Evolutionary conservation across 2,329 filamentous ascomycete genomes (phyloP), one percentile per base, ranked within the genome.

Genomic region (Nemania sp.): DNA sequence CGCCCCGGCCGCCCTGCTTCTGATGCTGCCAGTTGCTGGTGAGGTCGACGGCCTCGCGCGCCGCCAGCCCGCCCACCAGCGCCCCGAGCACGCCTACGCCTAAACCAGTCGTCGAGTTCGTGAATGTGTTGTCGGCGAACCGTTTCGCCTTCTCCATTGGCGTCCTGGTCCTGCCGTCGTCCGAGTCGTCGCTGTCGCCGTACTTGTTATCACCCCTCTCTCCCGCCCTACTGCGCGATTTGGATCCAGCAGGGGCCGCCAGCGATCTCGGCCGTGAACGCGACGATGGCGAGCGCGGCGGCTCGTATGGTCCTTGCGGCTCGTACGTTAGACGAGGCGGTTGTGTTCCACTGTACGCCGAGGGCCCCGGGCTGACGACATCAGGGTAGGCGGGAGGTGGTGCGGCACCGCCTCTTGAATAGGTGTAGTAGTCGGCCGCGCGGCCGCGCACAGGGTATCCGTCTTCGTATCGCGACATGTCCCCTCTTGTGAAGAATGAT

Each of bases 21-120:
- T 64, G 56, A 24, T 62, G 61, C 22, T 70, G 66, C 34, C 64
- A 65, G 33, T 51, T 48, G 45, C 64, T 66, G n/a, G 72, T 70
- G 6, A 72, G 73, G 26, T 78, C 76, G 39, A 72, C 73, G 1
- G 73, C 77, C 61, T 80, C 76, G 23, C 76, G 72, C 14, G 76
- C 80, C n/a, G 78, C 78, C 8, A 81, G 66, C 3, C 80, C 80
- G 30, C 80, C 80, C 1, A 82, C 75, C 1, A 82, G 71, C 19
- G 80, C 80, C 14, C 80, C 80, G 2, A 83, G 65, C 7, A 83
- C 72, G 20, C 79, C 76, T 6, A 76, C 75, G 33, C 79, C 78
- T 2, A 83, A 67, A 3, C 80, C 80, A 0, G 77, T 70, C 2
- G 70, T 70, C 4, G 77, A 77, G 46, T 75, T 72, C 31, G 75